Base-by-base conservation (phyloP, 2,329 filamentous ascomycete species). In the Neurospora sp. region DNA sequence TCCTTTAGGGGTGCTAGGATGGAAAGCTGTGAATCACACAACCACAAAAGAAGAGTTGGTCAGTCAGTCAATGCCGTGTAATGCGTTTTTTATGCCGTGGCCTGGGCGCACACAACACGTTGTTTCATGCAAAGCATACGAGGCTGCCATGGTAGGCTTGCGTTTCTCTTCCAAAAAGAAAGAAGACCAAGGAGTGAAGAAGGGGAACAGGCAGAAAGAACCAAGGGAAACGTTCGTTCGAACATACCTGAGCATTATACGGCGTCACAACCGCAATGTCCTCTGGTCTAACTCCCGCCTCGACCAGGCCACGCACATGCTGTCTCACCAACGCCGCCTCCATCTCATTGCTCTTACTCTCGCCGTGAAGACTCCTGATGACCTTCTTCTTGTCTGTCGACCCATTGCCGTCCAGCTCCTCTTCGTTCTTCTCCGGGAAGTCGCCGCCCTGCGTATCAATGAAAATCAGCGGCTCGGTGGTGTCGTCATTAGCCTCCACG, bases 361-460 rank as follows among this genome's bases (percentile, higher is more conserved):
- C 84, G 19, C 83, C 81, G 40, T 82, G 79, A 10, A 86, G 75
- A 39, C 80, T 81, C 38, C 81, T 85, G 4, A 79, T 68, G 80
- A 81, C 66, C 80, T 79, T 80, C 73, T 83, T 85, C 74, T 81
- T 84, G 46, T 77, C 76, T 5, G 83, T 84, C 68, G 11, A 38
- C 28, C 17, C 19, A 13, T 23, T 40, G 7, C n/a, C 38, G 9
- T 68, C 70, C 15, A 70, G 66, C 33, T 91, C 89, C 15, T 93
- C 92, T 75, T 96, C 92, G 66, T 86, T 89, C 77, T 88, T 90
- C 81, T 98, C 94, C 0, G 91, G 89, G 72, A 95, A 97, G 76
- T 96, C 92, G 0, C 94, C 96, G 10, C 96, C 96, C 79, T 98
- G 96, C 0, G 96, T 99, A 78, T 99, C 96, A 79, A 93, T 96